phyloP scores from a whole-genome alignment of 2,329 filamentous ascomycete genomes.

The Sclerotinia glacialis region DNA sequence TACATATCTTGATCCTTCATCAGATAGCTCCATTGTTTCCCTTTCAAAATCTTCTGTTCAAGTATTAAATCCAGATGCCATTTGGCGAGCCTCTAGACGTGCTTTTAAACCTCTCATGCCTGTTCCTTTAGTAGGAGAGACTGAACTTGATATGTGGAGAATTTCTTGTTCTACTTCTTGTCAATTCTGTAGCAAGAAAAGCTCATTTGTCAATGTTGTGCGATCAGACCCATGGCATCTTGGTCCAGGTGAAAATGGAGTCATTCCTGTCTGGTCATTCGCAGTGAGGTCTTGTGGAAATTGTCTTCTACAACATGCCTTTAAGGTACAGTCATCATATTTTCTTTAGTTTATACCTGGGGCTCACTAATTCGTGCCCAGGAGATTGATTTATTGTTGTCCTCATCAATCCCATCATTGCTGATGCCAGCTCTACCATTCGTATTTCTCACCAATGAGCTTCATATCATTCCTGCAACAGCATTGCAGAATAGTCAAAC shows the following conservation, averaged over 20 bases:
- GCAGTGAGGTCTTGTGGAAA: slow-evolving; percentile 61
- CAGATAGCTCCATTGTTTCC: slow-evolving; percentile 41
- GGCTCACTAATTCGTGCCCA: slow-evolving; percentile 42
- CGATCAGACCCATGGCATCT: slow-evolving; percentile 51
- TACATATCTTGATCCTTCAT: slow-evolving; percentile 53
- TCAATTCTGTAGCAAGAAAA: slow-evolving; percentile 61
- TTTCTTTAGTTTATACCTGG: slow-evolving; percentile 19
- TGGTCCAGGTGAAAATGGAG: slow-evolving; percentile 59
- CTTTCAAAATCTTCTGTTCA: slow-evolving; percentile 39
- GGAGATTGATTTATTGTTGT: slow-evolving; percentile 69
- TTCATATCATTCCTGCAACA: slow-evolving; percentile 58
- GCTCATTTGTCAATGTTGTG: slow-evolving; percentile 30
- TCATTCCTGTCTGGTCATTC: slow-evolving; percentile 70
- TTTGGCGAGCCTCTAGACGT: slow-evolving; percentile 70
- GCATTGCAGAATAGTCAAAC: slow-evolving; percentile 52
- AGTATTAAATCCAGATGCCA: slow-evolving; percentile 56
- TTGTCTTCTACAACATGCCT: slow-evolving; percentile 59
- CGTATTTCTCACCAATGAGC: slow-evolving; percentile 59
- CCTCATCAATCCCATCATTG: slow-evolving; percentile 55
- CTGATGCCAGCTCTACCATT: slow-evolving; percentile 69
- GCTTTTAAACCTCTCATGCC: slow-evolving; percentile 66
- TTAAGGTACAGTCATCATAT: slow-evolving; percentile 58
- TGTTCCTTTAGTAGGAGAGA: slow-evolving; percentile 59
- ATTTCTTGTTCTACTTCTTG: slow-evolving; percentile 62
- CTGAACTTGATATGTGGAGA: slow-evolving; percentile 75